A percentile compares a stretch with the other conserved stretches of the same genome.
phyloP scores from a whole-genome alignment of 805 yeast species.

The Hanseniaspora meyeri region DNA sequence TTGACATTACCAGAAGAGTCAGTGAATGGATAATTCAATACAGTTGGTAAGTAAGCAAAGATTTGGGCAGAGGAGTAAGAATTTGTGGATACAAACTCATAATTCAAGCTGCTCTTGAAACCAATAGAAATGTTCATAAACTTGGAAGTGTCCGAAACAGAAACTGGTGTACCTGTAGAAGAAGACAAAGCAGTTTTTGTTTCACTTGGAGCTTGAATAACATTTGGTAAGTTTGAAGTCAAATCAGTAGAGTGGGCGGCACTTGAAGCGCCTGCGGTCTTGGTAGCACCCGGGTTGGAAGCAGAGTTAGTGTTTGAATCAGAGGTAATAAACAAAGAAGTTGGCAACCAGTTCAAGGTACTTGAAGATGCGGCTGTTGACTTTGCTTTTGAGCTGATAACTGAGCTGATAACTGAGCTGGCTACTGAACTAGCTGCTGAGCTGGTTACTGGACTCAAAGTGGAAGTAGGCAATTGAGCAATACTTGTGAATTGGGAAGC shows the following conservation, averaged over 20 bases:
- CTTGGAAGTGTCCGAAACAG: slow-evolving; percentile 24
- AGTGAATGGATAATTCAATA: slow-evolving; percentile 51
- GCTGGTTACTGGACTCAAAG: slow-evolving; percentile 12
- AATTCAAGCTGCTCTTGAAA: slow-evolving; percentile 66
- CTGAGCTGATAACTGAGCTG: neutral
- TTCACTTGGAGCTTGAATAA: slow-evolving; percentile 26
- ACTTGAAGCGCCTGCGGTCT: neutral
- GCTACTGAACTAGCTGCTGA: slow-evolving; percentile 19
- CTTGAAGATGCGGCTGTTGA: slow-evolving; percentile 22
- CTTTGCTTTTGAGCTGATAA: slow-evolving; percentile 17
- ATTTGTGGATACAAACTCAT: slow-evolving; percentile 72
- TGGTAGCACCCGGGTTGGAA: slow-evolving; percentile 19
- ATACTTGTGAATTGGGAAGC: slow-evolving; percentile 4
- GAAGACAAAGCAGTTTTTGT: neutral
- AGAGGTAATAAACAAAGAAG: slow-evolving; percentile 23
- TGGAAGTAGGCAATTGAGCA: slow-evolving; percentile 13
- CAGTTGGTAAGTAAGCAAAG: slow-evolving; percentile 60
- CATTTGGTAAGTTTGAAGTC: slow-evolving; percentile 33
- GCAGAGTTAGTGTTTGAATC: slow-evolving; percentile 17
- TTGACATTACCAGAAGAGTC: slow-evolving; percentile 14
- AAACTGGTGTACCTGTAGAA: neutral
- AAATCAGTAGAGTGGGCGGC: neutral
- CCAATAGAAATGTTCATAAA: slow-evolving; percentile 25
- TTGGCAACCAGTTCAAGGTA: slow-evolving; percentile 22
- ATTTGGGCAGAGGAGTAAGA: slow-evolving; percentile 74